A percentile compares a stretch with the other conserved stretches of the same genome.
Conservation (phyloP, 805 yeast species). For the Candida insectalens region DNA sequence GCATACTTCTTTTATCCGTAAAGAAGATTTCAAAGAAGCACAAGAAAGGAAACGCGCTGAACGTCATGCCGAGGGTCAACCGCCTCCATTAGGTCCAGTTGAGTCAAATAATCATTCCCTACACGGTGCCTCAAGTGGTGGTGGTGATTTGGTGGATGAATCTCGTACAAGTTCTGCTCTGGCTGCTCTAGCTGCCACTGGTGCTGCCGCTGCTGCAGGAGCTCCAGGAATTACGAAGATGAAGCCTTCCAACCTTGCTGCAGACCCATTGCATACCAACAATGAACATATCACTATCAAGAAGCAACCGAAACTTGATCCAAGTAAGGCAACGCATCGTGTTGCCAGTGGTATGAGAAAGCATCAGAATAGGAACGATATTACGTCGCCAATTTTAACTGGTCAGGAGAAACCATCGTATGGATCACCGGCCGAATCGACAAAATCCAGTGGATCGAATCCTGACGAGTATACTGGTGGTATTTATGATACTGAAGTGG, state of each 20-base stretch:
- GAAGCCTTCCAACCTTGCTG: constrained; percentile 57
- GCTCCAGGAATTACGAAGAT: constrained; percentile 20
- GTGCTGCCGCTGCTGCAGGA: background rate
- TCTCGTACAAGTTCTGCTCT: too few species aligned
- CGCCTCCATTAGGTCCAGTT: background rate
- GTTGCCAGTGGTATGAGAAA: background rate
- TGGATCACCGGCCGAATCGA: background rate
- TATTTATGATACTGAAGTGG: constrained; percentile 36
- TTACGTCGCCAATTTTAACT: background rate
- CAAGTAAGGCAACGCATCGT: background rate
- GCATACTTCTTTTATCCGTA: background rate
- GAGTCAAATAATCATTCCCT: too few species aligned
- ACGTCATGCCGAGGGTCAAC: background rate
- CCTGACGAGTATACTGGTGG: constrained; percentile 10
- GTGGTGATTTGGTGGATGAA: background rate
- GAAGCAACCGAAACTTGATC: constrained; percentile 33
- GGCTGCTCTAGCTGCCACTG: background rate
- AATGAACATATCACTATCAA: constrained; percentile 63
- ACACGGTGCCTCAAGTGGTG: background rate
- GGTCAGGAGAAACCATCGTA: constrained; percentile 1
- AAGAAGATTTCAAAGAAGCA: constrained; percentile 1
- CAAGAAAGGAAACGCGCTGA: background rate
- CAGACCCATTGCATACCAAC: constrained; percentile 58
- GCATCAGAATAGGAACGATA: constrained; percentile 4
- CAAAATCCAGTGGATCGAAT: background rate